Evolutionary conservation across 495 filamentous ascomycete genomes (phyloP), one percentile per base, ranked within the genome.

Genomic region (Zalerion maritima): DNA sequence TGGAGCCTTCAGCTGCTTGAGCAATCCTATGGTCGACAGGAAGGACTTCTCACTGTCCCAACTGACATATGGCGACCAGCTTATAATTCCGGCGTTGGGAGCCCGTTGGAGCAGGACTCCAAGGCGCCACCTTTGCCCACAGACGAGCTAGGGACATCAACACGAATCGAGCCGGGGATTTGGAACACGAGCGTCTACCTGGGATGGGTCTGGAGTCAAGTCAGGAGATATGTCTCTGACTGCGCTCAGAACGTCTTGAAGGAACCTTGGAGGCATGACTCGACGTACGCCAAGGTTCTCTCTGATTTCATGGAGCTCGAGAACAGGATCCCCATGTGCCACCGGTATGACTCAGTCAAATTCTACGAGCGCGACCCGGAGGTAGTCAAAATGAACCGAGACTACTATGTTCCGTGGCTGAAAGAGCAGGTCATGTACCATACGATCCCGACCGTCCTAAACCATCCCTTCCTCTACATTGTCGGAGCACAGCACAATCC

Each of bases 401-500:
- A 48, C 18, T 62, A 62, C 35, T 62, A 54, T 53, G 45, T 44
- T 12, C 54, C 58, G 2, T 62, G 58, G 58, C 38, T 62, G 21
- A 60, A 59, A 25, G 34, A 57, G 21, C 58, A 62, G 32, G 60
- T 62, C 35, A 59, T 54, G 15, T 62, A 62, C 31, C 58, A 62
- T 31, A 50, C 43, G 21, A 60, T 62, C 26, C 32, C 57, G 16
- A 60, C 58, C 2, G 54, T 62, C 7, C 27, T 62, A 13, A 62
- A 62, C 27, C 58, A 62, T 11, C 58, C 58, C 0, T 62, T 62
- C 28, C 51, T 62, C 8, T 62, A 62, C 36, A 62, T 62, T 16
- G 50, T 60, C 22, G 57, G 55, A 6, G 57, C 58, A 9, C 57
- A 60, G 33, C 47, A 58, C 31, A 62, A 62, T 16, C 45, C 54